Base-by-base conservation (phyloP, 2,329 filamentous ascomycete species). In the Stachybotrys echinatus region DNA sequence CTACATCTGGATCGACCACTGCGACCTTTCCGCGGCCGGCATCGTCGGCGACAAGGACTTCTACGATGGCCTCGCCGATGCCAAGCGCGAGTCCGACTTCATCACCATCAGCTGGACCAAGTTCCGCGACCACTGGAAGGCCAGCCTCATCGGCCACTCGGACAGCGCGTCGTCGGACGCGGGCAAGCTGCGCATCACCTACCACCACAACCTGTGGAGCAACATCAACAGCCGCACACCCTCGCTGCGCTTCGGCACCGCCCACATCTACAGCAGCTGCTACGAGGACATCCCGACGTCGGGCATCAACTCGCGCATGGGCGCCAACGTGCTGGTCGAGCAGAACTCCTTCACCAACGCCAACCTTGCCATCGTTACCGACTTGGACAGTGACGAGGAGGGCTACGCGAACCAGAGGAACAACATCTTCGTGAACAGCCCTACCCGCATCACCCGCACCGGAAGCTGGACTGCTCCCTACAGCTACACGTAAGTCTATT, bases 61-160 rank as follows among this genome's bases (percentile, higher is more conserved):
- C 65, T 83, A 80, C 60, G 80, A 83, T 50, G 80, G 80, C n/a
- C 71, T 83, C 1, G 64, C 79, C 38, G 81, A 84, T 53, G 67
- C 81, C 39, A 81, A 76, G 51, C 78, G 81, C 57, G 80, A 72
- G 21, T 69, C 74, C 3, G 79, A 84, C 66, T 83, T 68, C 59
- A 64, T 80, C 48, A 80, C 65, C 20, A 55, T 68, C 51, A 60
- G 58, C 20, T 55, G 58, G 59, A 54, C 52, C 43, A 55, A 56
- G 52, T 60, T 59, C 52, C 52, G 45, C 12, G 52, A 65, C 50
- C 79, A 84, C 74, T 84, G 73, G 71, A 85, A 84, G 65, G 78
- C 74, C n/a, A 79, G 75, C 0, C 71, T 84, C 14, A 69, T 83
- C 53, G 80, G 77, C 22, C 80, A 84, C 70, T 77, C 73, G 19